These are phyloP conservation scores for Colletotrichum sp. DNA, from an alignment of 2,329 filamentous ascomycete species.

Conservation along the genomic window DNA sequence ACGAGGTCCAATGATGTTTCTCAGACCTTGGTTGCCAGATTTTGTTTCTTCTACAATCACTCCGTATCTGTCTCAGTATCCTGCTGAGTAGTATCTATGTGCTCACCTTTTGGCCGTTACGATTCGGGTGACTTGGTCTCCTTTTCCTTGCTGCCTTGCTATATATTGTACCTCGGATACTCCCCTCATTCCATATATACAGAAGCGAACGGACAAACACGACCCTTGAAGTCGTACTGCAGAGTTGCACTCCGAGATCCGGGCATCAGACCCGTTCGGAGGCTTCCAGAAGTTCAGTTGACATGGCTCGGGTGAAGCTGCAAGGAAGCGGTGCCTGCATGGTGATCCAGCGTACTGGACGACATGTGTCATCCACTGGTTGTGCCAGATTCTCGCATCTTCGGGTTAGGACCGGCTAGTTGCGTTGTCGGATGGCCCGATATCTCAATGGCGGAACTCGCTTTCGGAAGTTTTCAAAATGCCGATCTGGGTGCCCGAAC, in stretches of 20 bases:
- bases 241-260: background rate
- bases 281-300: background rate
- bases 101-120: background rate
- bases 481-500: background rate
- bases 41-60: background rate
- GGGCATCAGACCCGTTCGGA: background rate
- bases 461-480: background rate
- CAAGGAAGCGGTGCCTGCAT: background rate
- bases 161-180: background rate
- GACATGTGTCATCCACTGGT: background rate
- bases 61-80: background rate
- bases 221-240: background rate
- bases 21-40: background rate
- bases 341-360: background rate
- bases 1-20: background rate
- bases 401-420: rapidly evolving
- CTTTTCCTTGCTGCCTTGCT: background rate
- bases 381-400: background rate
- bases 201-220: background rate
- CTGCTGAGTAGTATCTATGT: too few species aligned
- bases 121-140: background rate
- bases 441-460: background rate
- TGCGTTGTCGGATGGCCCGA: background rate
- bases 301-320: background rate
- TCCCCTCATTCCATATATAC: background rate